These are phyloP conservation scores for Eragrostis tef DNA, from an alignment of 202 grass and related monocot species.

Conservation along the genomic window DNA sequence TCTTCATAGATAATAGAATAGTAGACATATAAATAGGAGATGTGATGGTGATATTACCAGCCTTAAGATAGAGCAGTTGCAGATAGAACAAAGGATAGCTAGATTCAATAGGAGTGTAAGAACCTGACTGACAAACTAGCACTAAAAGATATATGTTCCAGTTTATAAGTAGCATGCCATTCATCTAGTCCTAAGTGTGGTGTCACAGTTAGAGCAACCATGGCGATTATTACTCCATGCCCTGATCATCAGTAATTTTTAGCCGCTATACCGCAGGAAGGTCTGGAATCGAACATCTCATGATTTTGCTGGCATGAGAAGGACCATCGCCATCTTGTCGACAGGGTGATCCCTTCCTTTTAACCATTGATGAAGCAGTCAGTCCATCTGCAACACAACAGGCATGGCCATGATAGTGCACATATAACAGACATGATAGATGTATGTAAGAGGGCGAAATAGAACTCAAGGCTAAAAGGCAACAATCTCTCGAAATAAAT, in stretches of 20 bases:
- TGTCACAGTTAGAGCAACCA: neutral
- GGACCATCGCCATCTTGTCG: neutral
- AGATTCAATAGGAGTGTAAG: neutral
- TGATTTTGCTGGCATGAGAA: neutral
- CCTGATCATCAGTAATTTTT: neutral
- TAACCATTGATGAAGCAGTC: neutral
- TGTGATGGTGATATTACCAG: constrained; percentile 9
- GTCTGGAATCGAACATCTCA: neutral
- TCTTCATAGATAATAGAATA: neutral
- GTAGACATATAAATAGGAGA: neutral
- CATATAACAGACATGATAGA: neutral
- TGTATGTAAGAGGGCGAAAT: neutral
- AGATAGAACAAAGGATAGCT: constrained; percentile 18
- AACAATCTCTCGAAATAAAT: neutral
- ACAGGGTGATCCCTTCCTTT: neutral
- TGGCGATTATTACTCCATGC: neutral
- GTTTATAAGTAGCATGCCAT: no score
- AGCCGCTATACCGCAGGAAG: constrained; percentile 5
- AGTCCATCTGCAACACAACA: constrained; percentile 6
- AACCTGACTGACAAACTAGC: no score
- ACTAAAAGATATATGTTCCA: neutral
- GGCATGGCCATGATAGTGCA: neutral
- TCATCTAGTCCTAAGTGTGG: neutral
- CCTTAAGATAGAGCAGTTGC: neutral
- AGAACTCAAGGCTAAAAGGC: neutral